phyloP scores from a whole-genome alignment of 148 eudicot species.

The Dysphania ambrosioides region DNA sequence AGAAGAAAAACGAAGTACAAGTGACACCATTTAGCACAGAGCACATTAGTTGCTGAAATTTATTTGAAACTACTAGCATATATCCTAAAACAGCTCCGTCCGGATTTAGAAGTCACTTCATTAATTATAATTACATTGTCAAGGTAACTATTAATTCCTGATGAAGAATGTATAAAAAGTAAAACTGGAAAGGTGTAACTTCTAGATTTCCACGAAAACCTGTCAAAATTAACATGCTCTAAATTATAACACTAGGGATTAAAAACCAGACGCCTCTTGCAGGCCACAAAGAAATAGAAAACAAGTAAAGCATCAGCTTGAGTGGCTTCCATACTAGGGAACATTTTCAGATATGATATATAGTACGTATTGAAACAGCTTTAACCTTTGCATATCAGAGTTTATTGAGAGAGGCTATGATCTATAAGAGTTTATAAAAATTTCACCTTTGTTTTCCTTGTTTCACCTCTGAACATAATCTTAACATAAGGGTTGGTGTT shows the following conservation, averaged over 20 bases:
- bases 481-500: slow-evolving; percentile 71
- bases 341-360: not conserved
- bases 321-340: not conserved
- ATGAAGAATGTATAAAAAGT: not conserved
- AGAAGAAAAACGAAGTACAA: not conserved
- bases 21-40: too few relatives aligned
- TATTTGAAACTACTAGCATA: too few relatives aligned
- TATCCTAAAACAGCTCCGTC: too few relatives aligned
- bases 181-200: not conserved
- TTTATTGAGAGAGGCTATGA: not conserved
- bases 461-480: slow-evolving; percentile 67
- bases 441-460: slow-evolving; percentile 67
- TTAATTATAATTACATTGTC: not conserved
- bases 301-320: not conserved
- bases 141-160: not conserved
- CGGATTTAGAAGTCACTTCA: not conserved
- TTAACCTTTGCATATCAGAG: not conserved
- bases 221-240: not conserved
- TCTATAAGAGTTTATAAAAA: not conserved
- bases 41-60: too few relatives aligned
- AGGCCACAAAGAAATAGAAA: not conserved
- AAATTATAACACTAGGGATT: not conserved
- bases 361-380: not conserved
- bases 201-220: not conserved
- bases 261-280: not conserved